Evolutionary conservation across 192 early-diverging fungal species (phyloP).

Genomic region (Umbelopsis isabellina): DNA sequence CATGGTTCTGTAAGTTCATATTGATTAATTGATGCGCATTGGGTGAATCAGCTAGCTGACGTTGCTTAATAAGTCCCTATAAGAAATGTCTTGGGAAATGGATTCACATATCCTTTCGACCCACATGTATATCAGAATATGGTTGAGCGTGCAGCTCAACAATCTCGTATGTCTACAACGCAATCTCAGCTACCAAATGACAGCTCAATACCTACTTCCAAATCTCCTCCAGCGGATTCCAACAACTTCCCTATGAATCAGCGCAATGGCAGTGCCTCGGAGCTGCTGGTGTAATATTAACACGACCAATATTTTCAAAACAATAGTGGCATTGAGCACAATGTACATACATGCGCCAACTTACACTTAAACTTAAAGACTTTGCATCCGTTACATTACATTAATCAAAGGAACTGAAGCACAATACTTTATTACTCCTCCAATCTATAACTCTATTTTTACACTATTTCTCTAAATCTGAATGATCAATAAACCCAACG

Average conservation of each 20-base stretch:
- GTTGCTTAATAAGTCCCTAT: constrained; percentile 30
- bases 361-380: no score
- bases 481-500: constrained; percentile 16
- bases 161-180: not conserved
- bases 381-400: no score
- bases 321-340: no score
- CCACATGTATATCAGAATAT: constrained; percentile 21
- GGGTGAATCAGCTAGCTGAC: not conserved
- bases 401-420: no score
- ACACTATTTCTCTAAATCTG: not conserved
- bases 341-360: no score
- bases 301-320: no score
- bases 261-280: not conserved
- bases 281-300: not conserved
- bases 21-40: not conserved
- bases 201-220: not conserved
- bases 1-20: constrained; percentile 39
- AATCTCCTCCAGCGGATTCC: constrained; percentile 6
- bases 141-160: constrained; percentile 25
- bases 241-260: not conserved
- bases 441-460: constrained; percentile 17
- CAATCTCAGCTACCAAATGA: not conserved
- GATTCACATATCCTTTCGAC: constrained; percentile 35
- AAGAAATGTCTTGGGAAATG: constrained; percentile 30
- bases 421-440: constrained; percentile 15